These are phyloP conservation scores for Sporothrix brunneoviolacea DNA, from an alignment of 2,329 filamentous ascomycete genomes.

Conservation along the genomic window DNA sequence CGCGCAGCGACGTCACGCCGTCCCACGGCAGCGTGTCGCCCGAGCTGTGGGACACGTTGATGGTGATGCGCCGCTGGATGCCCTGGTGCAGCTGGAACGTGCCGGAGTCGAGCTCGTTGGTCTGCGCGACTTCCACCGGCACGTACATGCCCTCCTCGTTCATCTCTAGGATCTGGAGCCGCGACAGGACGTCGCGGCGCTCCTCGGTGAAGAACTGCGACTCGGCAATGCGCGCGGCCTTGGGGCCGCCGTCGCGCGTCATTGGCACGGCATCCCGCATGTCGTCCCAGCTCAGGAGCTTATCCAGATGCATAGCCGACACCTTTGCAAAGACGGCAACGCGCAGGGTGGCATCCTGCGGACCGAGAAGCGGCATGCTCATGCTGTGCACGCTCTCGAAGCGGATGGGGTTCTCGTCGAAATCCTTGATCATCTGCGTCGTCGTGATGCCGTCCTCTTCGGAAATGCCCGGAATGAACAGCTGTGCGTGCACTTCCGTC, in stretches of 20 bases:
- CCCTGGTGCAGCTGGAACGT: constrained; percentile 95
- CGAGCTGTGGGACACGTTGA: constrained; percentile 87
- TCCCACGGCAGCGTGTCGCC: constrained; percentile 86
- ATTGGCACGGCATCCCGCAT: constrained; percentile 74
- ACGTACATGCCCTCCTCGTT: constrained; percentile 86
- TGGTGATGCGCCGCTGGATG: constrained; percentile 76
- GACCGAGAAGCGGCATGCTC: constrained; percentile 77
- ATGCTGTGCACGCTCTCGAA: constrained; percentile 99
- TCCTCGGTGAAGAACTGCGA: constrained; percentile 91
- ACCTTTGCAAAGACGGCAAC: constrained; percentile 90
- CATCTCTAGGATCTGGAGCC: constrained; percentile 84
- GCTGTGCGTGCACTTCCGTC: constrained; percentile 88
- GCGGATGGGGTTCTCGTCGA: constrained; percentile 84
- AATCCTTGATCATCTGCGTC: constrained; percentile 87
- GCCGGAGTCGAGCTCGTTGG: constrained; percentile 73
- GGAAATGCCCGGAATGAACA: constrained; percentile 89
- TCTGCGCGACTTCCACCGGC: constrained; percentile 88
- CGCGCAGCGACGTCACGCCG: constrained; percentile 67
- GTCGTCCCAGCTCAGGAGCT: constrained; percentile 96
- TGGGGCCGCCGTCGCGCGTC: constrained; percentile 43
- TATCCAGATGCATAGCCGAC: constrained; percentile 90
- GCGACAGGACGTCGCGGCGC: constrained; percentile 83
- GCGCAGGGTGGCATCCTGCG: constrained; percentile 67
- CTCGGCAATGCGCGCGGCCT: constrained; percentile 70
- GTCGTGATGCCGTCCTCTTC: constrained; percentile 90